These are phyloP conservation scores for Hypoxylon sp. DNA, from an alignment of 2,329 filamentous ascomycete species.

Conservation along the genomic window DNA sequence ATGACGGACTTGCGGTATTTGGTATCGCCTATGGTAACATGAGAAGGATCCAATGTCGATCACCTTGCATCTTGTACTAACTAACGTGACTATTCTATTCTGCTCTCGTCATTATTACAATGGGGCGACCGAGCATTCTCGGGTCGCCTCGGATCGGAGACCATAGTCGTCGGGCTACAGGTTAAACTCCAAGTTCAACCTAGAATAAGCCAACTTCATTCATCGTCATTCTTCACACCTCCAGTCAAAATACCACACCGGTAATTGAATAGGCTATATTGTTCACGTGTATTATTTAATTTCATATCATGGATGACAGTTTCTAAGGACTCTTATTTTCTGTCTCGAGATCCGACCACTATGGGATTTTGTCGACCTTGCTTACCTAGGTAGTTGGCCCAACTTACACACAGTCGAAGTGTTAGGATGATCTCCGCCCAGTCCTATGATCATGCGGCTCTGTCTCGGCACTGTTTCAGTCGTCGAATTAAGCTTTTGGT, in stretches of 20 bases:
- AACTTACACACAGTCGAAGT: conserved; percentile 24
- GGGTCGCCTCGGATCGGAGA: conserved; percentile 28
- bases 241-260: not conserved
- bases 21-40: conserved; percentile 30
- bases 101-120: conserved; percentile 23
- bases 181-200: conserved; percentile 12
- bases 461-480: conserved; percentile 19
- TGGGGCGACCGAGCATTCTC: conserved; percentile 18
- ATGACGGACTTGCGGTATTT: conserved; percentile 21
- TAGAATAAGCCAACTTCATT: not conserved
- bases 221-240: not conserved
- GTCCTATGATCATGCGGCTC: conserved; percentile 40
- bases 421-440: conserved; percentile 3
- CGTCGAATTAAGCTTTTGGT: conserved; percentile 45
- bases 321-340: not conserved
- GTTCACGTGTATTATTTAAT: not conserved
- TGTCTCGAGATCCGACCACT: not conserved
- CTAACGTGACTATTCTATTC: conserved; percentile 19
- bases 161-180: not conserved
- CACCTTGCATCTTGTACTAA: conserved; percentile 35
- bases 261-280: not conserved
- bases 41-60: conserved; percentile 36
- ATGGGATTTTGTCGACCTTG: conserved; percentile 11
- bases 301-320: not conserved
- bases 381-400: not conserved